Percentiles rank a stretch among this genome's conserved stretches.
phyloP scores from a whole-genome alignment of 2,329 filamentous ascomycete genomes.

The Nemania serpens region DNA sequence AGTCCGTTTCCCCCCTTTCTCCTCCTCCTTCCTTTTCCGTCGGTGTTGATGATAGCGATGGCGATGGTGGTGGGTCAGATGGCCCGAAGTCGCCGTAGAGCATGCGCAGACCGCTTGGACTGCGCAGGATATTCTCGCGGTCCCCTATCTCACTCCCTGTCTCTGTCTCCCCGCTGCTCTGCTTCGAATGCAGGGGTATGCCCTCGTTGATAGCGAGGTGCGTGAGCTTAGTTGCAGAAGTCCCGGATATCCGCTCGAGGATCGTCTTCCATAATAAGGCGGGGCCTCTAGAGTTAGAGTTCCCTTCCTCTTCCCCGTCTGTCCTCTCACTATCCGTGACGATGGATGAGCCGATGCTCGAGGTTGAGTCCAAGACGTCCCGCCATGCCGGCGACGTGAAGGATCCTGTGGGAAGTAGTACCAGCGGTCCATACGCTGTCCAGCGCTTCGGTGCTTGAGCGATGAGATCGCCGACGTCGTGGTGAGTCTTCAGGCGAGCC shows the following conservation, averaged over 20 bases:
- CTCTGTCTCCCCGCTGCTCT: not conserved
- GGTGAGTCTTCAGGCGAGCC: constrained; percentile 24
- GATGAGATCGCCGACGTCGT: constrained; percentile 40
- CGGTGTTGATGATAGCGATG: not conserved
- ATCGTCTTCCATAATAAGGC: constrained; percentile 53
- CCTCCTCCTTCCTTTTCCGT: not conserved
- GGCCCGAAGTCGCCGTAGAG: constrained; percentile 78
- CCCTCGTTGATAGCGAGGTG: constrained; percentile 66
- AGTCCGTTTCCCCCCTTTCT: constrained; percentile 52
- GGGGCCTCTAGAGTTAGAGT: constrained; percentile 34
- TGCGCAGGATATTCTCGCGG: constrained; percentile 71
- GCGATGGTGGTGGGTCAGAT: too few relatives aligned
- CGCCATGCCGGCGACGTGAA: constrained; percentile 53
- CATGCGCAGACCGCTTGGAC: constrained; percentile 70
- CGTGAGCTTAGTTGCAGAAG: constrained; percentile 50
- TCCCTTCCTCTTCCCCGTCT: constrained; percentile 21
- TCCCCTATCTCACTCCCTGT: not conserved
- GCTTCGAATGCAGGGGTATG: constrained; percentile 53
- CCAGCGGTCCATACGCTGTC: constrained; percentile 65
- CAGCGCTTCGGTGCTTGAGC: constrained; percentile 59
- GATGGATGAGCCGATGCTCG: not conserved
- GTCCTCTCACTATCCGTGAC: not conserved
- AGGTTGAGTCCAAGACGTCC: constrained; percentile 37
- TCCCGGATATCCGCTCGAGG: constrained; percentile 51
- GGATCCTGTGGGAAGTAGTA: constrained; percentile 62